Evolutionary conservation across 1,284 basidiomycete species (phyloP).

Genomic region (Uromyces viciae-fabae): DNA sequence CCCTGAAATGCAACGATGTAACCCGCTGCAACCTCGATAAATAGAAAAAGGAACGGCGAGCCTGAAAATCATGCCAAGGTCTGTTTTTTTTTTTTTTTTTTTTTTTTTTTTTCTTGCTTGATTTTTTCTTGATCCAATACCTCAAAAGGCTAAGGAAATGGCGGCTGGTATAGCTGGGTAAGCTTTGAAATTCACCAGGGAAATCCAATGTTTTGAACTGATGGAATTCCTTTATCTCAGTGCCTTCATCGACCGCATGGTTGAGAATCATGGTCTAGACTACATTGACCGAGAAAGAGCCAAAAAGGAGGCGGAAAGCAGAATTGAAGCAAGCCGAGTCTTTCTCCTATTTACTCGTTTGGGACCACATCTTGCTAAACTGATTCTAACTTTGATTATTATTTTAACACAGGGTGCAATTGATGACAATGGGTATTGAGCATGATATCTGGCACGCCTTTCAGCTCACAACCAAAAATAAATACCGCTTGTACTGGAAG

Average conservation of each 20-base stretch:
- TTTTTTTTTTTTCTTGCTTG: neutral
- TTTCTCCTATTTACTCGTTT: neutral
- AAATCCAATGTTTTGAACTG: neutral
- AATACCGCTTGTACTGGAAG: too few relatives aligned
- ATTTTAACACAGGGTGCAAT: neutral
- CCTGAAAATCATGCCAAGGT: conserved; percentile 39
- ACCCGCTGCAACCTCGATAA: neutral
- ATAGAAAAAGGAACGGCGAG: conserved; percentile 36
- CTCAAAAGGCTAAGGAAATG: conserved; percentile 36
- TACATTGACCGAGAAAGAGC: conserved; percentile 44
- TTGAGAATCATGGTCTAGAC: conserved; percentile 47
- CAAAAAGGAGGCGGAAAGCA: conserved; percentile 25
- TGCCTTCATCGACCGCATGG: conserved; percentile 46
- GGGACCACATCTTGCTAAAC: neutral
- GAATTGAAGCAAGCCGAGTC: conserved; percentile 9
- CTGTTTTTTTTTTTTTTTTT: neutral
- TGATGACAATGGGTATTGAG: conserved; percentile 15
- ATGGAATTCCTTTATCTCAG: neutral
- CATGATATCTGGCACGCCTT: too few relatives aligned
- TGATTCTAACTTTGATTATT: neutral
- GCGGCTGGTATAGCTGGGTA: conserved; percentile 42
- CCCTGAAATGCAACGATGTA: too few relatives aligned
- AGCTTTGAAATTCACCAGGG: neutral
- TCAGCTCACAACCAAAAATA: too few relatives aligned
- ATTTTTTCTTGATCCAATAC: neutral